Base-by-base conservation (phyloP, 2,329 filamentous ascomycete species). In the Dothideomycetidae sp. region DNA sequence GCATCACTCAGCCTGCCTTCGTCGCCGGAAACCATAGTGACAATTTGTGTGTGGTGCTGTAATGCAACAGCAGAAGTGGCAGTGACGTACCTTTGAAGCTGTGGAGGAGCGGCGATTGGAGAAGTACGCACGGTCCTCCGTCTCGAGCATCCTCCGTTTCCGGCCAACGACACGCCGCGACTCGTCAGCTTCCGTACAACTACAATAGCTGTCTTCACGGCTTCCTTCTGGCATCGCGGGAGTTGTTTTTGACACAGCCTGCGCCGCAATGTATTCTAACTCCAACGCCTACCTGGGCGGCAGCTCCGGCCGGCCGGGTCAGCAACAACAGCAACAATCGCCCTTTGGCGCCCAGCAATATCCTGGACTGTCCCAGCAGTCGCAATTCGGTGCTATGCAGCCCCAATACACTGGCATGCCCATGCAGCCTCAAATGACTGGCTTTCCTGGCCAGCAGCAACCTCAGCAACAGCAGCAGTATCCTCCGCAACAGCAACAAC, bases 211-310 rank as follows among this genome's bases (percentile, higher is more conserved):
- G n/a, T n/a, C n/a, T n/a, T n/a, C n/a, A n/a, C n/a, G n/a, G n/a
- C n/a, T n/a, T n/a, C n/a, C n/a, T n/a, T n/a, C n/a, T n/a, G n/a
- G n/a, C n/a, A n/a, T n/a, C n/a, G n/a, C n/a, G n/a, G n/a, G n/a
- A n/a, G n/a, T n/a, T n/a, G n/a, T n/a, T n/a, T n/a, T n/a, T n/a
- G n/a, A n/a, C n/a, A n/a, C 21, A 26, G 21, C 7, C 21, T 26
- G 19, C 16, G 12, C 42, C 51, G 55, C 53, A 61, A 94, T 94
- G 88, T 96, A 83, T 65, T 90, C 84, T 48, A 83, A 79, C 58
- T 81, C 83, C 48, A 92, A 81, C 66, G 78, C 81, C 46, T 94
- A 78, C 60, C 64, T 93, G 53, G 84, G 84, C 60, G 73, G 70
- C 58, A 83, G 78, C 56, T 79, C 70, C 66, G 73, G 79, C 57